Evolutionary conservation across 768 basidiomycete genomes (phyloP), one percentile per base, ranked within the genome.

Genomic region (Suillus plorans): DNA sequence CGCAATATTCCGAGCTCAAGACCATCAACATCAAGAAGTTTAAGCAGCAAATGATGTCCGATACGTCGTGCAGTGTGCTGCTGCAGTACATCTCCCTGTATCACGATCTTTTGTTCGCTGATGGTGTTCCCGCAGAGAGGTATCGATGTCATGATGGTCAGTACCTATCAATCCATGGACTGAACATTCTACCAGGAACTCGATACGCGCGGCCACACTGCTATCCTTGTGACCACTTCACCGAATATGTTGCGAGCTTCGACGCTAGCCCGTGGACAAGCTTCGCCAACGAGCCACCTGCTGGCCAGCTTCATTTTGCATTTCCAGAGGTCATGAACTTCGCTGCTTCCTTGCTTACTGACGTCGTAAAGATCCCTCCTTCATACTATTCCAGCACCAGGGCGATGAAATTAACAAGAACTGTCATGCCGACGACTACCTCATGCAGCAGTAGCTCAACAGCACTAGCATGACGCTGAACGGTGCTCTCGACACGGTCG

Each of bases 321-420:
- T 31, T 31, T 5, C 5, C 31, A 31, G 31, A 31, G 31, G 31
- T 31, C 5, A 31, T 31, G 31, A 31, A 77, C 0, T 86, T 86
- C 1, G 74, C 85, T 0, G 70, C 79, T 1, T 72, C 70, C 12
- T 67, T 93, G 20, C 75, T 92, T 68, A 73, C 73, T 0, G 77
- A 85, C 0, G 82, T 85, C 16, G 84, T 86, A 5, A 68, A 74
- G n/a, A 73, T 80, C 25, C 74, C 89, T 3, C 84, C 85, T 0
- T 84, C 85, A 4, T 81, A 72, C 31, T 78, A 89, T 60, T 86
- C 93, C 69, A 85, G 84, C 66, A 89, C 90, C 0, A 92, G 92
- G 92, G 92, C 0, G 91, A 93, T 68, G 90, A 93, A 69, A 70
- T 92, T 61, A 91, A 92, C 67, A 69, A n/a, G n/a, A 80, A 79